Evolutionary conservation across 805 yeast genomes (phyloP).

Genomic region (Yarrowia sp.): DNA sequence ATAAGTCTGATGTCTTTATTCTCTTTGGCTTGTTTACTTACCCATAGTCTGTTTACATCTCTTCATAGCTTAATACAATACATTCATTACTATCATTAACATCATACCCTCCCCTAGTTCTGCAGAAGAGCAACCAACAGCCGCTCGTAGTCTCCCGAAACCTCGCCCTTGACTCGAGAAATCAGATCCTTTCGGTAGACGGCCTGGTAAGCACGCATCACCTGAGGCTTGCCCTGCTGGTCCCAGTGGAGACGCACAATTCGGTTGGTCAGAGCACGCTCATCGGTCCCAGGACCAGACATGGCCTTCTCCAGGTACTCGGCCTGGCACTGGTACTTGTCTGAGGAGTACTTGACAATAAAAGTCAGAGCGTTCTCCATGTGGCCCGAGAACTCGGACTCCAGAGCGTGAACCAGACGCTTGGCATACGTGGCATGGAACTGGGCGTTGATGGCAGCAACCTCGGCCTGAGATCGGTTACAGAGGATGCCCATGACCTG

Average conservation of each 20-base stretch:
- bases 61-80: too few species aligned
- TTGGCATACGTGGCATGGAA: slow-evolving; percentile 40
- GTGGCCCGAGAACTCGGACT: slow-evolving; percentile 44
- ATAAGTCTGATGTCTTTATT: too few species aligned
- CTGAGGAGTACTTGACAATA: slow-evolving; percentile 42
- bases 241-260: slow-evolving; percentile 44
- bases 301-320: slow-evolving; percentile 43
- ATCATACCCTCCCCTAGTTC: not conserved
- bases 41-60: too few species aligned
- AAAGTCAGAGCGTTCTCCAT: slow-evolving; percentile 43
- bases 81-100: too few species aligned
- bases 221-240: slow-evolving; percentile 39
- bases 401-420: slow-evolving; percentile 41
- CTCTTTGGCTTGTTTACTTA: too few species aligned
- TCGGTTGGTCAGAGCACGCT: slow-evolving; percentile 42
- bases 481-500: slow-evolving; percentile 43
- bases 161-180: slow-evolving; percentile 42
- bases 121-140: slow-evolving; percentile 42
- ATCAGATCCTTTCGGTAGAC: slow-evolving; percentile 41
- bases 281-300: slow-evolving; percentile 45
- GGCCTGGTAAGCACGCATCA: slow-evolving; percentile 41
- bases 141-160: slow-evolving; percentile 43
- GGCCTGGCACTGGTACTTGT: slow-evolving; percentile 41
- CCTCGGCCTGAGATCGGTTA: slow-evolving; percentile 42
- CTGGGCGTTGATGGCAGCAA: slow-evolving; percentile 41